A percentile compares a stretch with the other conserved stretches of the same genome.
These are phyloP conservation scores for Geranium rotundifolium DNA, from an alignment of 345 rosid genomes.

Conservation along the genomic window DNA sequence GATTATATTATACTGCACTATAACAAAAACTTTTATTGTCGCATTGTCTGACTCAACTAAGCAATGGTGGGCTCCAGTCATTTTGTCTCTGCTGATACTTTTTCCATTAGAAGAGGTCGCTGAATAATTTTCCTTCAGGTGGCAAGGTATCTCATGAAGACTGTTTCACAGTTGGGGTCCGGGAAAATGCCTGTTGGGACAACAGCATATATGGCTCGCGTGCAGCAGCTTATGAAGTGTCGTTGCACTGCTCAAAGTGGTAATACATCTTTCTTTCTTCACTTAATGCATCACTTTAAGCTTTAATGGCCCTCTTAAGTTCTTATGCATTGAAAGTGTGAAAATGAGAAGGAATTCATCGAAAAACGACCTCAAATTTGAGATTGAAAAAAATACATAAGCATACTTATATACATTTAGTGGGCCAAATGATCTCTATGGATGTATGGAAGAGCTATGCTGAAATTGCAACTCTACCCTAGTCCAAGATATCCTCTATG, in stretches of 20 bases:
- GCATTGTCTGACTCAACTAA: background rate
- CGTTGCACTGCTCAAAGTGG: conserved; percentile 60
- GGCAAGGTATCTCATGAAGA: conserved; percentile 91
- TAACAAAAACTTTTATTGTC: background rate
- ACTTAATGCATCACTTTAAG: background rate
- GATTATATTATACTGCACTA: too few relatives aligned
- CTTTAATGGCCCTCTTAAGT: background rate
- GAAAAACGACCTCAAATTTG: background rate
- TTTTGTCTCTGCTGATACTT: too few relatives aligned
- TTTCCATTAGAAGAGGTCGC: too few relatives aligned
- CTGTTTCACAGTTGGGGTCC: conserved; percentile 70
- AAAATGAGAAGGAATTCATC: background rate
- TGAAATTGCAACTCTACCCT: background rate
- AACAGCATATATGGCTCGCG: conserved; percentile 67
- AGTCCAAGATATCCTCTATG: background rate
- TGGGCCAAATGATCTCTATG: background rate
- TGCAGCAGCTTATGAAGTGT: conserved; percentile 61
- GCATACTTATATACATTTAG: background rate
- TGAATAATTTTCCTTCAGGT: conserved; percentile 36
- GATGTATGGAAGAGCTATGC: background rate
- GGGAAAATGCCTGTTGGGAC: conserved; percentile 90
- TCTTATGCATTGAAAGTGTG: background rate
- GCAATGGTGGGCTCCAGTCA: background rate
- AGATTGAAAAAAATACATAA: background rate
- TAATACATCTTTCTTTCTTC: conserved; percentile 14